Evolutionary conservation across 192 early-diverging fungal species (phyloP).

Genomic region (Blastocladiella britannica): DNA sequence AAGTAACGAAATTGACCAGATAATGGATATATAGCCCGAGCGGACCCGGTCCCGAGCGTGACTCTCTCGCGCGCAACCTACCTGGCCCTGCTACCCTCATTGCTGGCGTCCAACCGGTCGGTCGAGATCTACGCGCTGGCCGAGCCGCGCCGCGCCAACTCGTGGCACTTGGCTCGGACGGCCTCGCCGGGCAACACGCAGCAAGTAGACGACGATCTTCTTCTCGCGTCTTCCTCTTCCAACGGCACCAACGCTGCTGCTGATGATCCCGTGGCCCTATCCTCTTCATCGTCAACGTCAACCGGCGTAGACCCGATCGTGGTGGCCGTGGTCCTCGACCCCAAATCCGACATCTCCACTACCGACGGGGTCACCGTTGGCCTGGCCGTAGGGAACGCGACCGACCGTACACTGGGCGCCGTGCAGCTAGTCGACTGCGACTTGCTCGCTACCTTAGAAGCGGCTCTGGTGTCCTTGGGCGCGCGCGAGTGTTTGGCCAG

Average conservation of each 20-base stretch:
- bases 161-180: constrained; percentile 28
- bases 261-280: too few relatives aligned
- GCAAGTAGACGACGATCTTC: constrained; percentile 76
- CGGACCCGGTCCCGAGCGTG: constrained; percentile 46
- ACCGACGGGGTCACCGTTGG: constrained; percentile 29
- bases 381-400: constrained; percentile 73
- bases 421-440: constrained; percentile 86
- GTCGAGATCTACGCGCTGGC: constrained; percentile 65
- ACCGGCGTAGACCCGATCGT: too few relatives aligned
- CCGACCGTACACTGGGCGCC: constrained; percentile 54
- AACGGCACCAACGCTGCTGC: background rate
- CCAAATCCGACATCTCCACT: background rate
- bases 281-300: too few relatives aligned
- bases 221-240: constrained; percentile 8
- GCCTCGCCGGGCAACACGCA: constrained; percentile 94
- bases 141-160: constrained; percentile 8
- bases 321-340: background rate
- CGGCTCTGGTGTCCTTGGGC: too few relatives aligned
- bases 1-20: constrained; percentile 4
- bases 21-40: constrained; percentile 3
- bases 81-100: constrained; percentile 50
- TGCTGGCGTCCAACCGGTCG: constrained; percentile 47
- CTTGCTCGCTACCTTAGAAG: constrained; percentile 74
- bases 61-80: constrained; percentile 57
- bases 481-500: too few relatives aligned